These are phyloP conservation scores for Trichoderma gamsii DNA, from an alignment of 495 filamentous ascomycete species.

Conservation along the genomic window DNA sequence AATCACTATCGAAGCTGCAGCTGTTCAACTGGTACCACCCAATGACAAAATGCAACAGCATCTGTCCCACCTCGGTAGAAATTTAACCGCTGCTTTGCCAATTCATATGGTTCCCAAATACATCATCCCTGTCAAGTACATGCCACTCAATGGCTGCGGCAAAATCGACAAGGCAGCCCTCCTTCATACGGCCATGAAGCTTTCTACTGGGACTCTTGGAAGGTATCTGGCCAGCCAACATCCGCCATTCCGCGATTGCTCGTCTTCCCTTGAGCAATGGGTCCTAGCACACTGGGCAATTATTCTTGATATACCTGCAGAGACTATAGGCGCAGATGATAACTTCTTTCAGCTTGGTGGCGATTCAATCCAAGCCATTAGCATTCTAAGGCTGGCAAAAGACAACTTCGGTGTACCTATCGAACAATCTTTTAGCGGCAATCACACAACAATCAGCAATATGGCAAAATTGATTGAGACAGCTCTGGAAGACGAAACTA, in stretches of 20 bases:
- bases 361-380: constrained; percentile 23
- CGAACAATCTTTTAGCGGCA: neutral
- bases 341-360: constrained; percentile 13
- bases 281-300: neutral
- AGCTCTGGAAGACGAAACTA: neutral
- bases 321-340: neutral
- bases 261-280: neutral
- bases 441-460: constrained; percentile 1
- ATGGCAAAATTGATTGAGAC: neutral
- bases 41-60: constrained; percentile 22
- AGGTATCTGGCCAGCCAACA: neutral
- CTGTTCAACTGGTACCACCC: constrained; percentile 20
- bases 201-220: neutral
- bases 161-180: constrained; percentile 1
- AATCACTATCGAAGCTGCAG: neutral
- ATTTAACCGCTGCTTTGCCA: constrained; percentile 19
- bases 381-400: neutral
- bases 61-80: constrained; percentile 30
- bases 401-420: neutral
- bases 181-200: neutral
- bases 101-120: constrained; percentile 4
- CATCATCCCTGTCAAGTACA: neutral
- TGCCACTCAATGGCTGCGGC: constrained; percentile 6
- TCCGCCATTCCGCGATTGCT: neutral
- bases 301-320: neutral